A percentile compares a stretch with the other conserved stretches of the same genome.
These are phyloP conservation scores for Mollisiaceae sp. DNA, from an alignment of 2,329 filamentous ascomycete species.

Conservation along the genomic window DNA sequence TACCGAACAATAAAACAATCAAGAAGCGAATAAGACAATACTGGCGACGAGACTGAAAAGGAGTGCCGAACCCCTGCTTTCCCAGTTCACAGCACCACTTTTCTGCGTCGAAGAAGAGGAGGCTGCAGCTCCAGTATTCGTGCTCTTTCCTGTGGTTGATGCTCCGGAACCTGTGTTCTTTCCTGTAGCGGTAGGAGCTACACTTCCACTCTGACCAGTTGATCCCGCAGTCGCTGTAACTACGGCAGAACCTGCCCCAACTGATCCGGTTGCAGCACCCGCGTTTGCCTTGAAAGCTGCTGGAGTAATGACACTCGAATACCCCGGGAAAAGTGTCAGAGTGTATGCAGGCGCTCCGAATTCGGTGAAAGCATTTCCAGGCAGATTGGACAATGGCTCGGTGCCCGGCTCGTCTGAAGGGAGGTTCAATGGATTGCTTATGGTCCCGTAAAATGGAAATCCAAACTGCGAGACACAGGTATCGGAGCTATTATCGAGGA, in stretches of 20 bases:
- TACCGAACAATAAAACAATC: too few relatives aligned
- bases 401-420: constrained; percentile 21
- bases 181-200: not conserved
- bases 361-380: constrained; percentile 27
- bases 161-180: constrained; percentile 1
- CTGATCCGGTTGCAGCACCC: not conserved
- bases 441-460: constrained; percentile 13
- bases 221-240: constrained; percentile 4
- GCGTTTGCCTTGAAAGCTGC: constrained; percentile 28
- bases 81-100: not conserved
- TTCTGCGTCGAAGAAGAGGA: not conserved
- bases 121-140: not conserved
- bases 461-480: constrained; percentile 16
- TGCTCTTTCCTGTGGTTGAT: not conserved
- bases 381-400: constrained; percentile 19
- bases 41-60: not conserved
- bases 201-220: not conserved
- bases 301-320: constrained; percentile 23
- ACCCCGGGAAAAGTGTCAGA: constrained; percentile 16
- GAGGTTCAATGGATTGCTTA: constrained; percentile 19
- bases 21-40: not conserved
- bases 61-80: not conserved
- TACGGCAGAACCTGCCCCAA: constrained; percentile 5
- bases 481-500: constrained; percentile 18
- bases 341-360: constrained; percentile 16